Evolutionary conservation across 2,329 filamentous ascomycete species (phyloP).

Genomic region (Sporothrix mexicana): DNA sequence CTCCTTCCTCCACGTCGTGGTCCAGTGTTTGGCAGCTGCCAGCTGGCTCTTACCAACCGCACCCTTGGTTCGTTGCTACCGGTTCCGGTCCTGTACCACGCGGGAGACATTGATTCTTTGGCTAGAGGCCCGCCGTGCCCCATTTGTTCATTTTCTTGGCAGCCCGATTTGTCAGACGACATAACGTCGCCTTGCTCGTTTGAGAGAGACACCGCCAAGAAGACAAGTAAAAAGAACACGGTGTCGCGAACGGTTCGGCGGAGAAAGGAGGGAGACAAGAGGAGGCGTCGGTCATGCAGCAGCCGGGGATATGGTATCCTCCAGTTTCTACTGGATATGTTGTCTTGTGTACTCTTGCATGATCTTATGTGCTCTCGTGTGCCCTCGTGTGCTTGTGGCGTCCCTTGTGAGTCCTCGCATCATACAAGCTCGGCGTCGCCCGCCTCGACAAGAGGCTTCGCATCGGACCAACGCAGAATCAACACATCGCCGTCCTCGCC

Average conservation of each 20-base stretch:
- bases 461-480: slow-evolving; percentile 76
- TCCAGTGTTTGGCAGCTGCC: not conserved
- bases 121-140: not conserved
- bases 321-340: too few species aligned
- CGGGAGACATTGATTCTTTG: not conserved
- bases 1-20: too few species aligned
- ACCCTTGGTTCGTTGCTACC: too few species aligned
- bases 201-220: not conserved
- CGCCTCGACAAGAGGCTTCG: slow-evolving; percentile 63
- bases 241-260: too few species aligned
- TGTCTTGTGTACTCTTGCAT: too few species aligned
- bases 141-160: not conserved
- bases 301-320: too few species aligned
- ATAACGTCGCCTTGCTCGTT: not conserved
- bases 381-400: not conserved
- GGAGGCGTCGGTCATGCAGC: too few species aligned
- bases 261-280: too few species aligned
- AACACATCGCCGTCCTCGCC: slow-evolving; percentile 67
- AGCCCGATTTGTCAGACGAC: slow-evolving; percentile 3
- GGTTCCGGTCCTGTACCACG: not conserved
- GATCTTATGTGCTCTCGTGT: not conserved
- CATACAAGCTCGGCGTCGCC: slow-evolving; percentile 65
- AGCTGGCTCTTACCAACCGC: not conserved
- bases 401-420: slow-evolving; percentile 37
- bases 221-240: not conserved